Evolutionary conservation across 768 basidiomycete species (phyloP), one percentile per base, ranked within the genome.

Genomic region (Gloeopeniophorella convolvens): DNA sequence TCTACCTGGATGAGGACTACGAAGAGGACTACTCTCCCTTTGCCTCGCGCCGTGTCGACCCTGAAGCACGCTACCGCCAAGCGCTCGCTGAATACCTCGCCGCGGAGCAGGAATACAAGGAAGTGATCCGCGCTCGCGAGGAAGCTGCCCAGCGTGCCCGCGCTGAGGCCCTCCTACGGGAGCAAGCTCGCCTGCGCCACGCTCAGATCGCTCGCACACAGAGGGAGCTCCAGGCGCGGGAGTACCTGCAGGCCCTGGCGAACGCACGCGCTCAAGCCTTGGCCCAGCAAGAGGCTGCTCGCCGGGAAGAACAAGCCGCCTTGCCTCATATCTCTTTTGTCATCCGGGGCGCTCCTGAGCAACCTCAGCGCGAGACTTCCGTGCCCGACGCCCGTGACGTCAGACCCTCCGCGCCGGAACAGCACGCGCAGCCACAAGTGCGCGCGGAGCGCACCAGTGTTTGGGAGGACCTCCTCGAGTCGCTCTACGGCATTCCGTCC

Each of bases 1-100:
- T 30, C 9, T 51, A 54, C 23, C n/a, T 16, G 2, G 28, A 46
- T 23, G 37, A 28, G 15, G 21, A 10, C 7, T 24, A 27, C n/a
- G n/a, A n/a, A n/a, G n/a, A n/a, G n/a, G n/a, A n/a, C 15, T 34
- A 28, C 21, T 28, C 20, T 15, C 37, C 37, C 5, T 37, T 27
- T 13, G 5, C 5, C 18, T 12, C 23, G 4, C 37, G 12, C 8
- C 3, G n/a, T 27, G 24, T 12, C 7, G 35, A 39, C 2, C 46
- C 47, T 7, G 31, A 36, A 35, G 20, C 39, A 16, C 57, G 47
- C 23, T 58, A 56, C 46, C 57, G 46, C 24, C 50, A 42, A 33
- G 50, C 55, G 1, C 37, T 58, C 27, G 28, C 33, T 4, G 50
- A 50, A 26, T 39, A 53, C 16, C 31, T 46, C 13, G 35, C 33